Evolutionary conservation across 306 rosid genomes (phyloP), one percentile per base, ranked within the genome.

Genomic region (Albizia julibrissin): DNA sequence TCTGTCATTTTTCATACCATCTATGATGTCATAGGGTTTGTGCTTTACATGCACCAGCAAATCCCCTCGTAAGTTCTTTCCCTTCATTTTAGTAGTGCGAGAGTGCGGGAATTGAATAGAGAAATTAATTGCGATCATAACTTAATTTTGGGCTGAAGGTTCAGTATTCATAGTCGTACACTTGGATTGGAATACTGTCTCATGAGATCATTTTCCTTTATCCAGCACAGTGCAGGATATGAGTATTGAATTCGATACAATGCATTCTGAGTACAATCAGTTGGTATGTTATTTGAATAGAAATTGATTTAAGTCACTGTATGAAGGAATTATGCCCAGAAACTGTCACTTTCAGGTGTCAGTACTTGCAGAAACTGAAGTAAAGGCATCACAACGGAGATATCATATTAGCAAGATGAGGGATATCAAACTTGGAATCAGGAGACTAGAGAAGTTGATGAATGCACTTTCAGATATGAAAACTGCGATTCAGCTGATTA

Each of bases 21-120:
- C 81, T 81, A 85, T 78, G 99, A 93, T 76, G 86, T 92, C 79
- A 82, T 91, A 43, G 91, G 90, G 26, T 92, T 91, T 78, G 89
- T 91, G 6, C 94, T 95, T 43, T 92, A 85, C 85, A 95, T 91
- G 99, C 92, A 95, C 84, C 98, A 93, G 77, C 98, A 95, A 88
- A 89, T 92, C 88, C 99, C 97, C 80, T 86, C 91, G 98, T 93
- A 93, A 76, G 85, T 87, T 72, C 39, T 16, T 40, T 54, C 76
- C 46, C 79, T 65, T 59, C 47, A 13, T 78, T 61, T 65, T 10
- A 69, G 61, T 84, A 71, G 49, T 75, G 81, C 54, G 29, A 64
- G 79, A 18, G 1, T 56, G 5, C 3, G 14, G 14, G 75, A 84
- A 72, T 46, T 43, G 65, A 52, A 14, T 15, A 16, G 50, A 52